A percentile compares a stretch with the other conserved stretches of the same genome.
Evolutionary conservation across 2,329 filamentous ascomycete genomes (phyloP).

Genomic region (Coniochaeta hoffmannii): DNA sequence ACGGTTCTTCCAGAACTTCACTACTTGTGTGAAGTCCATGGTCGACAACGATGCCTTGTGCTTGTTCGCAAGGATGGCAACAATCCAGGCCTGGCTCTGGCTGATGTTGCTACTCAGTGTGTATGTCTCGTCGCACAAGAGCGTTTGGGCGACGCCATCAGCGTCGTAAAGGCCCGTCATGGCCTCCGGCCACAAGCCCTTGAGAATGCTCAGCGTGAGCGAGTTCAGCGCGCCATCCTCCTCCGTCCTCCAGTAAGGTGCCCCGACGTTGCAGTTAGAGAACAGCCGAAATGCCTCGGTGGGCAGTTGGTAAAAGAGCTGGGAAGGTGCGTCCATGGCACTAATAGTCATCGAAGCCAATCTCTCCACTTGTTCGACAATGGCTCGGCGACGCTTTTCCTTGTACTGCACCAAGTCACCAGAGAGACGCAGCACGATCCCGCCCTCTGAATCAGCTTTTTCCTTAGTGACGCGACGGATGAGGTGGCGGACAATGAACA

Average conservation of each 20-base stretch:
- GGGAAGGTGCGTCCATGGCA: conserved; percentile 17
- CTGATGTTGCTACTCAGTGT: background rate
- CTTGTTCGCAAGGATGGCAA: conserved; percentile 37
- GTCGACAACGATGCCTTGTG: conserved; percentile 20
- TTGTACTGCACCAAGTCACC: conserved; percentile 7
- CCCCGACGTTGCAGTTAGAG: background rate
- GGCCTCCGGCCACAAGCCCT: conserved; percentile 19
- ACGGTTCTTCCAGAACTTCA: conserved; percentile 14
- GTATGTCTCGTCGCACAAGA: conserved; percentile 10
- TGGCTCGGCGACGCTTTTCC: background rate
- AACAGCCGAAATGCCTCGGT: conserved; percentile 19
- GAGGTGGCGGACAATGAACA: conserved; percentile 29
- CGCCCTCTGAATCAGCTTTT: conserved; percentile 3
- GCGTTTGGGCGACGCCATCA: conserved; percentile 11
- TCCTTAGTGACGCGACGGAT: conserved; percentile 31
- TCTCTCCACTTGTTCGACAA: conserved; percentile 17
- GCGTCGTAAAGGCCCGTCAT: conserved; percentile 15
- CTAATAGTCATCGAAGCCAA: conserved; percentile 21
- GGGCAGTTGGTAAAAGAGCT: conserved; percentile 15
- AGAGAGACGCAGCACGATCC: conserved; percentile 11
- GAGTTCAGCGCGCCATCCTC: conserved; percentile 12
- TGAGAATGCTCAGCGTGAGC: conserved; percentile 19
- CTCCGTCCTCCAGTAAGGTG: conserved; percentile 10
- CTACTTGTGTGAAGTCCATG: conserved; percentile 11
- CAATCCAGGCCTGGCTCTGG: conserved; percentile 18